A percentile compares a stretch with the other conserved stretches of the same genome.
phyloP scores from a whole-genome alignment of 169 alveolate species.

The Plasmodium knowlesi region DNA sequence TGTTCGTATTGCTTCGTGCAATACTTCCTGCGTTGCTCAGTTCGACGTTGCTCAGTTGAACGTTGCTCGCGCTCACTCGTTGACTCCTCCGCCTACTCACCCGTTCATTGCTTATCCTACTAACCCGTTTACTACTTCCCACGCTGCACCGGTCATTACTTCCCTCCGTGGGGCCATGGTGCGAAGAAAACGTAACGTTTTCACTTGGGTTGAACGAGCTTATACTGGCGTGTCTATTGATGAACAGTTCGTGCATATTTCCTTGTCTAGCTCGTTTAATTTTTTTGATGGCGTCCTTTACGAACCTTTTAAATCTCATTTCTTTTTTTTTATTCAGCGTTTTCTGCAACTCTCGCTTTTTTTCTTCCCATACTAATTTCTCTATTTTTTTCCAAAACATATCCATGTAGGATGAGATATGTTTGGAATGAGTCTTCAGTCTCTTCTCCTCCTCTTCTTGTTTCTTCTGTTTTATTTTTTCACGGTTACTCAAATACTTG shows the following conservation, averaged over 20 bases:
- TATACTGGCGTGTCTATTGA: background rate
- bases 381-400: slow-evolving; percentile 86
- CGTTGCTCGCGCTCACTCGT: background rate
- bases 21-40: background rate
- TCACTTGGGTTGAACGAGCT: slow-evolving; percentile 39
- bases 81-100: background rate
- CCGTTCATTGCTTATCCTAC: background rate
- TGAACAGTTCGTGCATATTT: slow-evolving; percentile 41
- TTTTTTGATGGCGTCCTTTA: slow-evolving; percentile 83
- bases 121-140: background rate
- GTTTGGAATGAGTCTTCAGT: slow-evolving; percentile 60
- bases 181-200: background rate
- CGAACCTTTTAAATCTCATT: slow-evolving; percentile 81
- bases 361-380: slow-evolving; percentile 84
- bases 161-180: background rate
- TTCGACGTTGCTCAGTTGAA: background rate
- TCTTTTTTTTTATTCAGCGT: slow-evolving; percentile 81
- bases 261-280: slow-evolving; percentile 41
- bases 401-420: slow-evolving; percentile 75
- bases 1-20: background rate
- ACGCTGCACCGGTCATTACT: background rate
- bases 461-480: slow-evolving; percentile 36
- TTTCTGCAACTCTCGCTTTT: slow-evolving; percentile 81
- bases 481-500: slow-evolving; percentile 72
- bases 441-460: slow-evolving; percentile 76